These are phyloP conservation scores for Cutaneotrichosporon curvatum DNA, from an alignment of 1,284 basidiomycete species.

Conservation along the genomic window DNA sequence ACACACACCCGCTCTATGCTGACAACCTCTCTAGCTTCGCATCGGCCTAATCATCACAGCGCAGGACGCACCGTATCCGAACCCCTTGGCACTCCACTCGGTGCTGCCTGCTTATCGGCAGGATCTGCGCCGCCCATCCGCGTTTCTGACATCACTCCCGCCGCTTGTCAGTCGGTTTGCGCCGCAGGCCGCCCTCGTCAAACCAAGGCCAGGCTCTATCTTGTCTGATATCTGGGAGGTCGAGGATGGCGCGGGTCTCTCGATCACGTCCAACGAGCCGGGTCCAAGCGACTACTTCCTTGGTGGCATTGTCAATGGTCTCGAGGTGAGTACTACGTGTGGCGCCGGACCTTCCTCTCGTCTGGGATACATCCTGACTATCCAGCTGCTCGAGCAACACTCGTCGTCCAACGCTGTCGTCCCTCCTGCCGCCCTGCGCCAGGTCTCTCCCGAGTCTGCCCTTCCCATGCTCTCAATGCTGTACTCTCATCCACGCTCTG, in stretches of 20 bases:
- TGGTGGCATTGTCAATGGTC: slow-evolving; percentile 14
- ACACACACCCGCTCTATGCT: neutral
- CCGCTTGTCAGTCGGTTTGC: slow-evolving; percentile 18
- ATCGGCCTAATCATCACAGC: slow-evolving; percentile 18
- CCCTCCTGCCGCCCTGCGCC: slow-evolving; percentile 9
- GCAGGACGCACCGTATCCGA: slow-evolving; percentile 15
- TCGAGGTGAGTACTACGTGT: slow-evolving; percentile 23
- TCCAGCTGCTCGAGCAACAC: slow-evolving; percentile 16
- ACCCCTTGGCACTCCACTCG: slow-evolving; percentile 15
- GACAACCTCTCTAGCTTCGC: slow-evolving; percentile 11
- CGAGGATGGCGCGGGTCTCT: slow-evolving; percentile 16
- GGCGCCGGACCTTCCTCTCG: no score
- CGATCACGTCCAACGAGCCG: slow-evolving; percentile 15
- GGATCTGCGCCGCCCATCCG: slow-evolving; percentile 24
- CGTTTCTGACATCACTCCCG: slow-evolving; percentile 34
- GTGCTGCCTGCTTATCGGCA: slow-evolving; percentile 14
- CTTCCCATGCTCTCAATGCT: slow-evolving; percentile 18
- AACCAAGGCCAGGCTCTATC: slow-evolving; percentile 7
- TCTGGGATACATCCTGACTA: slow-evolving; percentile 4
- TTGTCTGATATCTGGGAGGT: slow-evolving; percentile 18
- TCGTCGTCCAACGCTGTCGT: slow-evolving; percentile 7
- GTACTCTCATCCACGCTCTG: slow-evolving; percentile 2
- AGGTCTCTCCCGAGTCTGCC: slow-evolving; percentile 11
- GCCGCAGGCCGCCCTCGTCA: slow-evolving; percentile 7
- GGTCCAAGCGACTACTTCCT: slow-evolving; percentile 18